Evolutionary conservation across 2,329 filamentous ascomycete genomes (phyloP), one percentile per base, ranked within the genome.

Genomic region (Fusarium sp.): DNA sequence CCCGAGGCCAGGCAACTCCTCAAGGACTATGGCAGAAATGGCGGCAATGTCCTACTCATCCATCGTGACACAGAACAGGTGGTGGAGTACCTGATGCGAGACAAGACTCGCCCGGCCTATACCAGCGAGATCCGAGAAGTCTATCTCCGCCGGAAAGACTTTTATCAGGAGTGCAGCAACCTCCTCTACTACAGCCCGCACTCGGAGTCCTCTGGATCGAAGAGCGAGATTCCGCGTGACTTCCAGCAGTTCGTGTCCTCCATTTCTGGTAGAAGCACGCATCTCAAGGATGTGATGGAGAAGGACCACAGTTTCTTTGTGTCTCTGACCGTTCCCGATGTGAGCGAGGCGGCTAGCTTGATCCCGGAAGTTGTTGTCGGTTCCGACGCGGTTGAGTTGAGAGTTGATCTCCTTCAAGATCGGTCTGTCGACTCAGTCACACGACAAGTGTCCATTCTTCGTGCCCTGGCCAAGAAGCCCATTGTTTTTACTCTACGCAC

Each of bases 401-500:
- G 97, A n/a, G 94, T 98, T 5, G 97, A 99, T 83, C 86, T 99
- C 48, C 88, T 99, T 18, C 89, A 93, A 71, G 93, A 98, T 79
- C 90, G 92, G 6, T 87, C 91, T 5, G 84, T 91, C 1, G 95
- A 97, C 67, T 97, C 93, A 72, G 89, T 99, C 37, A 91, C 92
- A 56, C 91, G 93, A 30, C 95, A 99, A 79, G 88, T 98, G 43
- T 92, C 95, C 1, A 87, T 95, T 66, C 86, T 99, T 30, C 91
- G 96, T 62, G 91, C 92, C 18, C 87, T 88, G 4, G 92, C 93
- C 3, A 88, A 91, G 32, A 86, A 96, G 56, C 97, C 97, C 1
- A 88, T 99, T 50, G 95, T 99, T 74, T 99, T 97, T 85, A 99
- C 97, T 0, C 87, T 99, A 37, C 91, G 97, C 45, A 98, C 95